These are phyloP conservation scores for Parascedosporium putredinis DNA, from an alignment of 2,329 filamentous ascomycete genomes.

Conservation along the genomic window DNA sequence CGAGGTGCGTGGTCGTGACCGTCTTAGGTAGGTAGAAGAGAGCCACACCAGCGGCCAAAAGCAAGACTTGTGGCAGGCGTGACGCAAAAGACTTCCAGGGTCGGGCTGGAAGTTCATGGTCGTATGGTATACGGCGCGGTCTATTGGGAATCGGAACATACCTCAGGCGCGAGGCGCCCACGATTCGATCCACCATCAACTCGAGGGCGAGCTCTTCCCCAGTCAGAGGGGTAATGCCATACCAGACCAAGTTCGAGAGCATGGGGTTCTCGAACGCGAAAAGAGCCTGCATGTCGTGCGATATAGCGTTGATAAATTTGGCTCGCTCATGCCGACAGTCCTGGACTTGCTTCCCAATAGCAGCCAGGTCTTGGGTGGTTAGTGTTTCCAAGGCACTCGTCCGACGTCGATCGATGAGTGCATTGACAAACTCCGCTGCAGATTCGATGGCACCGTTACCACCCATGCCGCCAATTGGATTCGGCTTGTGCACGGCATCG, in stretches of 20 bases:
- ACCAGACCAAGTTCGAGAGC: neutral
- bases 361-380: neutral
- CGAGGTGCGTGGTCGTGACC: no score
- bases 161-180: neutral
- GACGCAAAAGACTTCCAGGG: neutral
- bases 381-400: neutral
- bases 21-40: neutral
- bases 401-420: neutral
- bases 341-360: neutral
- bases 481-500: conserved; percentile 22
- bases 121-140: neutral
- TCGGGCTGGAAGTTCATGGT: neutral
- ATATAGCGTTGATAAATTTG: neutral
- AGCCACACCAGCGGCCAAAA: neutral
- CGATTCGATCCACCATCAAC: neutral
- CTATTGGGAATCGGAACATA: neutral
- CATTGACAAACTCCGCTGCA: neutral
- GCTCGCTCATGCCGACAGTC: neutral
- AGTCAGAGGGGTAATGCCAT: neutral
- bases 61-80: neutral
- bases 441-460: conserved; percentile 5
- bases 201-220: neutral
- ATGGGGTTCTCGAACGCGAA: neutral
- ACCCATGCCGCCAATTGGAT: conserved; percentile 1
- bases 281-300: neutral